Evolutionary conservation across 2,329 filamentous ascomycete genomes (phyloP).

Genomic region (Dactylellina leptospora): DNA sequence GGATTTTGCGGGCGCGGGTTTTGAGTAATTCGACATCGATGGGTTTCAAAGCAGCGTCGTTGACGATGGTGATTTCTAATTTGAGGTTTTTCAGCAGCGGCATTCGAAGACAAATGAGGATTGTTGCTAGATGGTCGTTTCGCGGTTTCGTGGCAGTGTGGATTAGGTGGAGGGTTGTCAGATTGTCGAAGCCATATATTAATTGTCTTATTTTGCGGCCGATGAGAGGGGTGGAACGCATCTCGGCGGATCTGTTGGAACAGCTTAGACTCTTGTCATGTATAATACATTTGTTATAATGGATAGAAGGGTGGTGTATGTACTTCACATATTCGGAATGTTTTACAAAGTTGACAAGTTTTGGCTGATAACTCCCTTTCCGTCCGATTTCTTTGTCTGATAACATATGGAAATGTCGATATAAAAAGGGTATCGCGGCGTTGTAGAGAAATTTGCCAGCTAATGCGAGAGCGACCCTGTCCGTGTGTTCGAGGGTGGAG

Average conservation of each 20-base stretch:
- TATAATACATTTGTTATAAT: no score
- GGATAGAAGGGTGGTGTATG: background rate
- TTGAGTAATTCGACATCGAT: background rate
- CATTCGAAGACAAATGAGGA: background rate
- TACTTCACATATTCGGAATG: background rate
- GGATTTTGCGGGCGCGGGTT: background rate
- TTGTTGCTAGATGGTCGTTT: slow-evolving; percentile 7
- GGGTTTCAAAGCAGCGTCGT: background rate
- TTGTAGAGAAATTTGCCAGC: background rate
- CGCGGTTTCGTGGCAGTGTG: background rate
- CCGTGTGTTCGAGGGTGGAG: background rate
- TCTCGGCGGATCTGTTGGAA: slow-evolving; percentile 2
- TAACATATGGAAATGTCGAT: background rate
- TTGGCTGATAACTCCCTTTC: background rate
- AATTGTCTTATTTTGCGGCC: background rate
- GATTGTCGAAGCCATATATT: background rate
- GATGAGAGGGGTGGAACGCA: background rate
- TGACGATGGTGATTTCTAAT: background rate
- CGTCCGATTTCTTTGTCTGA: background rate
- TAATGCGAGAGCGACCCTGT: background rate
- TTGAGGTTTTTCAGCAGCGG: background rate
- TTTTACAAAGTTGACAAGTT: background rate
- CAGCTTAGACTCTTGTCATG: no score
- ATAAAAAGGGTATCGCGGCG: background rate
- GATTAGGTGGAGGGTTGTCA: background rate